Percentiles rank a stretch among this genome's conserved stretches.
These are phyloP conservation scores for Coemansia reversa DNA, from an alignment of 192 early-diverging fungal genomes.

Conservation along the genomic window DNA sequence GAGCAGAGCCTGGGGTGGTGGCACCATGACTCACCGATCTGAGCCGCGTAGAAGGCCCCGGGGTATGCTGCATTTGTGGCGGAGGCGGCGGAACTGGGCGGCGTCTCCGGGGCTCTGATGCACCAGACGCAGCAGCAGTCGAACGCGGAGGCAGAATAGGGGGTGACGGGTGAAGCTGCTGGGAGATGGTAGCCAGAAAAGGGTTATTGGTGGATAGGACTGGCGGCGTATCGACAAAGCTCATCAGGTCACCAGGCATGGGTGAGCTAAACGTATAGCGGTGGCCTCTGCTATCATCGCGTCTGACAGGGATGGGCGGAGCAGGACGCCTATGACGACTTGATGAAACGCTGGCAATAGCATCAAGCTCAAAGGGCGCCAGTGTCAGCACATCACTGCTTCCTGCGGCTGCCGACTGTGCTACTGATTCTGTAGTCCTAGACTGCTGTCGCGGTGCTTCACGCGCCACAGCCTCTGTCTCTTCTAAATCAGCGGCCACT, in stretches of 20 bases:
- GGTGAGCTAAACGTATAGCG: too few relatives aligned
- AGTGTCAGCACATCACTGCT: conserved; percentile 19
- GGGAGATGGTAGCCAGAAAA: conserved; percentile 4
- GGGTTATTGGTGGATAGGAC: conserved; percentile 7
- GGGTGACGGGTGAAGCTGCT: neutral
- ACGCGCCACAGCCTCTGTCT: neutral
- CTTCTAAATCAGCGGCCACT: neutral
- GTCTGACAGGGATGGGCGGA: conserved; percentile 5
- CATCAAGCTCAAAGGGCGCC: conserved; percentile 33
- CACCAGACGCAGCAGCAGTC: conserved; percentile 2
- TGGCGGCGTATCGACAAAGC: conserved; percentile 4
- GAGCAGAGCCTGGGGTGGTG: too few relatives aligned
- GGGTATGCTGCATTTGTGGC: neutral
- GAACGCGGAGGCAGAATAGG: neutral
- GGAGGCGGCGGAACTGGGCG: conserved; percentile 41
- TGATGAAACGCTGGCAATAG: conserved; percentile 29
- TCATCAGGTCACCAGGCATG: neutral
- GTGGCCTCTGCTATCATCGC: too few relatives aligned
- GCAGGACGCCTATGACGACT: neutral
- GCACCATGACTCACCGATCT: too few relatives aligned
- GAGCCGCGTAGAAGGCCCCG: too few relatives aligned
- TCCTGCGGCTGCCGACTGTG: neutral
- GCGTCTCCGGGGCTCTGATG: conserved; percentile 13
- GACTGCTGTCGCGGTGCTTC: conserved; percentile 8
- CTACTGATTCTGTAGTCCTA: neutral